Conservation (phyloP, 2,329 filamentous ascomycete genomes). For the Botrytis pseudocinerea region DNA sequence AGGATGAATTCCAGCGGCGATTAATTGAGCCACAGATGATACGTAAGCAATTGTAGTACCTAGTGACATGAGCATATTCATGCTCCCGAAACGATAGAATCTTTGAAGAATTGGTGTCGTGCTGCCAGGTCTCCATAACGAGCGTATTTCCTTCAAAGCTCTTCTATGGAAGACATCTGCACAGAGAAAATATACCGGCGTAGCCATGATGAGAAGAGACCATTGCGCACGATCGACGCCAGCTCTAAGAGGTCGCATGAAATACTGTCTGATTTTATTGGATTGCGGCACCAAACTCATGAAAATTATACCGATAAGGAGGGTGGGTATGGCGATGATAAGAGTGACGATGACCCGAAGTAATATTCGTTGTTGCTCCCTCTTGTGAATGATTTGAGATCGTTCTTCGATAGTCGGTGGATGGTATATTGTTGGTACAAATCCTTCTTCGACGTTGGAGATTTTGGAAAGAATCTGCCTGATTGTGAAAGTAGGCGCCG, state of each 20-base stretch:
- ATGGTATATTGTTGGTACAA: slow-evolving; percentile 71
- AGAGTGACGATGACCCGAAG: slow-evolving; percentile 70
- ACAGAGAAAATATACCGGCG: slow-evolving; percentile 82
- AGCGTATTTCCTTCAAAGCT: slow-evolving; percentile 74
- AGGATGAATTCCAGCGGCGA: slow-evolving; percentile 56
- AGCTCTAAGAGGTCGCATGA: slow-evolving; percentile 71
- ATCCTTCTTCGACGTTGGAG: slow-evolving; percentile 62
- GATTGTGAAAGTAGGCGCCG: slow-evolving; percentile 69
- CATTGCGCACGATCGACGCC: slow-evolving; percentile 78
- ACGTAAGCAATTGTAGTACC: slow-evolving; percentile 87
- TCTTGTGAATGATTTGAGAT: slow-evolving; percentile 68
- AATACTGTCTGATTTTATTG: slow-evolving; percentile 59
- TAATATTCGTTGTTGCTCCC: slow-evolving; percentile 68
- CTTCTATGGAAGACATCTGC: slow-evolving; percentile 82
- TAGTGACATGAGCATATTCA: slow-evolving; percentile 91
- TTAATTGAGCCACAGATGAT: slow-evolving; percentile 76
- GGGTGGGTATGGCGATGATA: slow-evolving; percentile 74
- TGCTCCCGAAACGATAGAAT: slow-evolving; percentile 92
- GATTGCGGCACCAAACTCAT: slow-evolving; percentile 74
- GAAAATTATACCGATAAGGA: slow-evolving; percentile 85
- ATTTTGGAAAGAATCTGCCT: slow-evolving; percentile 72
- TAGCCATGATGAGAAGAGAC: slow-evolving; percentile 77
- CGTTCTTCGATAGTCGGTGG: slow-evolving; percentile 82
- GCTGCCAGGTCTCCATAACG: slow-evolving; percentile 76
- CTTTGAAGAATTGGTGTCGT: slow-evolving; percentile 69